Percentiles rank a stretch among this genome's conserved stretches.
Conservation (phyloP, 306 rosid genomes). For the Sindora glabra region DNA sequence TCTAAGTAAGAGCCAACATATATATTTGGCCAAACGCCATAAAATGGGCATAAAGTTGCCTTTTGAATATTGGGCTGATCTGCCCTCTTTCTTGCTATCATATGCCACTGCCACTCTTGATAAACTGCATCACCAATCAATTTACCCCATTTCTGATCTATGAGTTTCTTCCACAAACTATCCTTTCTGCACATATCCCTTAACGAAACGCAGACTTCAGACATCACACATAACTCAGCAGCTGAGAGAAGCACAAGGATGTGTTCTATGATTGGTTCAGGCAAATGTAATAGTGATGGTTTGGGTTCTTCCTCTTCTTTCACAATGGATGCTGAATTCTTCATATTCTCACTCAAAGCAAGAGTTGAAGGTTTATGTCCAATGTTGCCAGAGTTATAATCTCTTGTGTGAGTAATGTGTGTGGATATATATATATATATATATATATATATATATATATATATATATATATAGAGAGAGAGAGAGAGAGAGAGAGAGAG, state of each 20-base stretch:
- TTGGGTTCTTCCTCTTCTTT: too few species aligned
- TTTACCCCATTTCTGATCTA: conserved; percentile 35
- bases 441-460: too few species aligned
- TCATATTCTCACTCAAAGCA: too few species aligned
- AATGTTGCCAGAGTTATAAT: too few species aligned
- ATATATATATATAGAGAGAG: too few species aligned
- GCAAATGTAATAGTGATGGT: conserved; percentile 32
- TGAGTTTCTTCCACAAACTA: conserved; percentile 39
- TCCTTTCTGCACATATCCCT: conserved; percentile 41
- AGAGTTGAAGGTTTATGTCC: too few species aligned
- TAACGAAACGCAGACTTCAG: conserved; percentile 32
- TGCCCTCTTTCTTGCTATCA: conserved; percentile 10
- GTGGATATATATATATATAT: too few species aligned
- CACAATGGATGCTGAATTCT: too few species aligned
- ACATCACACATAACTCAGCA: conserved; percentile 31
- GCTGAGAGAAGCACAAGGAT: conserved; percentile 44
- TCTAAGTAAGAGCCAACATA: conserved; percentile 14
- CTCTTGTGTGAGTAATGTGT: too few species aligned
- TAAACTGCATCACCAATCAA: conserved; percentile 33
- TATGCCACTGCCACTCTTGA: conserved; percentile 29
- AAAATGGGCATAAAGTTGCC: conserved; percentile 10
- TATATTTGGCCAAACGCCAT: neutral
- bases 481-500: too few species aligned
- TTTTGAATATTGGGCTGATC: neutral
- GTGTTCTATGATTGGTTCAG: conserved; percentile 36